These are phyloP conservation scores for Metschnikowia santaceciliae DNA, from an alignment of 805 yeast species.

Conservation along the genomic window DNA sequence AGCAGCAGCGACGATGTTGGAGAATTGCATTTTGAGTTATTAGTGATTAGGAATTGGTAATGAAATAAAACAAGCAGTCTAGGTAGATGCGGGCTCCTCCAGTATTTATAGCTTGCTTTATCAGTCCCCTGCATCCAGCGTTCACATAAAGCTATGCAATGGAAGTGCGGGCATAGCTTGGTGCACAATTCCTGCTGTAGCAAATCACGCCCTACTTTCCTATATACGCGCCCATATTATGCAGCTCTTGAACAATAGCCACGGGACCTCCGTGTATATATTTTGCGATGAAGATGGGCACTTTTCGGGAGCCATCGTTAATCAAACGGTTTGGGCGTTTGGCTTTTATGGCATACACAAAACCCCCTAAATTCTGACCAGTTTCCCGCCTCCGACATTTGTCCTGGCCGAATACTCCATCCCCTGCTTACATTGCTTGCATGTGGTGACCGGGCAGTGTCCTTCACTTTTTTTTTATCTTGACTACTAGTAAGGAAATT, in stretches of 20 bases:
- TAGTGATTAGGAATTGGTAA: not conserved
- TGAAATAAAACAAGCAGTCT: not conserved
- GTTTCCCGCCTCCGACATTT: too few relatives aligned
- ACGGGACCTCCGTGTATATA: not conserved
- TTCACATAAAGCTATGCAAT: slow-evolving; percentile 1
- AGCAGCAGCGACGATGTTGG: slow-evolving; percentile 17
- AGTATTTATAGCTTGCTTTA: slow-evolving; percentile 2
- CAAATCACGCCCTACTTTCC: slow-evolving; percentile 1
- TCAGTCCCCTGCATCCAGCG: not conserved
- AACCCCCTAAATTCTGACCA: not conserved
- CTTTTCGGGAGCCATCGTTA: not conserved
- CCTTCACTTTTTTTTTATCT: not conserved
- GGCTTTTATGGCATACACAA: not conserved
- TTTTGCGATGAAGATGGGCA: not conserved
- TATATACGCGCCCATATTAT: not conserved
- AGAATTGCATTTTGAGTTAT: slow-evolving; percentile 17
- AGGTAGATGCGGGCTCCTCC: not conserved
- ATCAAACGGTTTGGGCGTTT: not conserved
- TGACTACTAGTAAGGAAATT: not conserved
- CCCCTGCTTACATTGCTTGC: not conserved
- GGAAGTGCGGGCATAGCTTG: slow-evolving; percentile 4
- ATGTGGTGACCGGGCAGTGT: not conserved
- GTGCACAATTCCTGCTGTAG: not conserved
- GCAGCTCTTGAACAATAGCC: not conserved
- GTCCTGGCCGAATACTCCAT: not conserved